Evolutionary conservation across 2,329 filamentous ascomycete genomes (phyloP).

Genomic region (Pseudocercospora eumusae): DNA sequence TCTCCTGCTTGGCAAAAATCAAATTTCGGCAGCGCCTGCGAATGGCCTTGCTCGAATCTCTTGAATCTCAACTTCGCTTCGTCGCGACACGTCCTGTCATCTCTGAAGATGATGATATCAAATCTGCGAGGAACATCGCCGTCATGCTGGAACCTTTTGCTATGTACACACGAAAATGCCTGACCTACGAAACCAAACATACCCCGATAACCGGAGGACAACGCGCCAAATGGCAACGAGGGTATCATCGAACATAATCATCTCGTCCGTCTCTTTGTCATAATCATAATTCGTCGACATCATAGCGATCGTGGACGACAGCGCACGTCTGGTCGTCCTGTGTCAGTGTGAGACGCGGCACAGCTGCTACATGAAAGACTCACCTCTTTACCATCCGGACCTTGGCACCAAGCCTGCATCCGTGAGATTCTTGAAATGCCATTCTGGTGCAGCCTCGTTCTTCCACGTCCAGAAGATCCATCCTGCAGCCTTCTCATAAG

Average conservation of each 20-base stretch:
- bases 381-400: constrained; percentile 19
- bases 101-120: not conserved
- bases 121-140: not conserved
- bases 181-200: not conserved
- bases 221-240: constrained; percentile 16
- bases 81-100: not conserved
- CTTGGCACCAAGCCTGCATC: constrained; percentile 41
- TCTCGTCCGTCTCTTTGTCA: constrained; percentile 11
- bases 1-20: not conserved
- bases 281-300: constrained; percentile 2
- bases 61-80: too few species aligned
- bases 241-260: constrained; percentile 16
- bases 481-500: constrained; percentile 50
- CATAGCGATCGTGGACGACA: constrained; percentile 2
- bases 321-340: not conserved
- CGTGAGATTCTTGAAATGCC: constrained; percentile 51
- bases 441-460: constrained; percentile 52
- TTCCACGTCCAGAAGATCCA: constrained; percentile 58
- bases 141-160: not conserved
- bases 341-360: not conserved
- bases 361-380: constrained; percentile 10
- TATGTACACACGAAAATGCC: not conserved
- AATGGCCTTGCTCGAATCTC: not conserved
- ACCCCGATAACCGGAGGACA: not conserved
- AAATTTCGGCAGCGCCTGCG: constrained; percentile 3